Base-by-base conservation (phyloP, 192 early-diverging fungal species). In the Geranomyces michiganensis region DNA sequence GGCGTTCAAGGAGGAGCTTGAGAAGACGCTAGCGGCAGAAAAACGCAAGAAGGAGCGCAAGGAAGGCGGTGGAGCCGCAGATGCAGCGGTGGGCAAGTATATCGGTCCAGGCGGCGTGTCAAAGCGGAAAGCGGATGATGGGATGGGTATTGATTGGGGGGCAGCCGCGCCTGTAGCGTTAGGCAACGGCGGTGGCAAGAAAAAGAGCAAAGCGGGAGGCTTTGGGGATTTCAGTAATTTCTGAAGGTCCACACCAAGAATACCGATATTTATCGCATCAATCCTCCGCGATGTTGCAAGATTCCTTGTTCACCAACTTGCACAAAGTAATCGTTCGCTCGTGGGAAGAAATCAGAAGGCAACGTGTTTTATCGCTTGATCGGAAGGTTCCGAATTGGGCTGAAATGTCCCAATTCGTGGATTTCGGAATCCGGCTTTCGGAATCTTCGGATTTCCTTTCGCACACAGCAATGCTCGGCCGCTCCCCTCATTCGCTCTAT, bases 11-110 rank as follows among this genome's bases (percentile, higher is more conserved):
- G 86, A 88, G 65, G 89, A 93, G 68, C 68, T 89, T 0, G 77
- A 81, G 41, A 79, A 86, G 65, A 68, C 76, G 63, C 79, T 85
- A 51, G 83, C 88, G 56, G 76, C 75, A 30, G 72, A 79, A 58
- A 82, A n/a, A 53, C n/a, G n/a, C 51, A 53, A n/a, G 24, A 26
- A 53, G 17, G 24, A 53, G 51, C 51, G 89, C 71, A 79, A 83
- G 73, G 86, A 12, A 79, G 70, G 29, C 61, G 77, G 53, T 14
- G 30, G 22, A 8, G 15, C 36, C 24, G 26, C 53, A 68, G 24
- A 24, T 30, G 47, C n/a, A 29, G 56, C 29, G 21, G 85, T 91
- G 26, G 91, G 90, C 12, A 91, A 91, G 77, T 92, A 92, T 58
- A 47, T 91, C 14, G 73, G 78, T 10, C 15, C 63, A 32, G 62